Base-by-base conservation (phyloP, 148 eudicot genomes). In the Rheum nobile region DNA sequence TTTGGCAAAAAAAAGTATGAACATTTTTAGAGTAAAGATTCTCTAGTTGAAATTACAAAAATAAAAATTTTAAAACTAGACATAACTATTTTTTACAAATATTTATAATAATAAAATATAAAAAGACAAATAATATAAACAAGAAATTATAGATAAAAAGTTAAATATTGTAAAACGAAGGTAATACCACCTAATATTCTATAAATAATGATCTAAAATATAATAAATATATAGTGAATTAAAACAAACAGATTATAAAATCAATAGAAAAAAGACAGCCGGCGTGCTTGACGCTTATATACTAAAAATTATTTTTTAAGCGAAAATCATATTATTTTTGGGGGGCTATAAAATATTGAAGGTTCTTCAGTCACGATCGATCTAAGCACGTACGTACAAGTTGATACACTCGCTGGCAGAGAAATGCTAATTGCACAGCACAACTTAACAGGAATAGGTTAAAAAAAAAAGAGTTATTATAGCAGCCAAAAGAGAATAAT, bases 321-420 rank as follows among this genome's bases (percentile, higher is more conserved):
- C 57, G 9, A 10, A 55, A 1, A 50, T 50, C 19, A 3, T 50
- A 22, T 24, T 26, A 24, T 8, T 61, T 61, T 29, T 31, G 13
- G 38, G 69, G 6, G 31, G 39, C 68, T 65, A 32, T 17, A 29
- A 63, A 65, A 65, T 4, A 32, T 14, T 29, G 35, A 28, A 29
- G 29, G 67, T 57, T 57, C 34, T 0, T 32, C 65, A 24, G 69
- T 65, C 39, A 65, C 69, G 38, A 14, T 65, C 69, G 38, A 31
- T 31, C 39, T 32, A 31, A 32, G 21, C 67, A 57, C 67, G 39
- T 5, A 65, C 41, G 8, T 59, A 16, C 22, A 19, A 65, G 10
- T 65, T 65, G 70, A 5, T 65, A 65, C 70, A 65, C 70, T 65
- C 70, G 32, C 41, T 32, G 70, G 38, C 10, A 29, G 70, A 65